phyloP scores from a whole-genome alignment of 192 early-diverging fungal species.

The Coemansia asiatica region DNA sequence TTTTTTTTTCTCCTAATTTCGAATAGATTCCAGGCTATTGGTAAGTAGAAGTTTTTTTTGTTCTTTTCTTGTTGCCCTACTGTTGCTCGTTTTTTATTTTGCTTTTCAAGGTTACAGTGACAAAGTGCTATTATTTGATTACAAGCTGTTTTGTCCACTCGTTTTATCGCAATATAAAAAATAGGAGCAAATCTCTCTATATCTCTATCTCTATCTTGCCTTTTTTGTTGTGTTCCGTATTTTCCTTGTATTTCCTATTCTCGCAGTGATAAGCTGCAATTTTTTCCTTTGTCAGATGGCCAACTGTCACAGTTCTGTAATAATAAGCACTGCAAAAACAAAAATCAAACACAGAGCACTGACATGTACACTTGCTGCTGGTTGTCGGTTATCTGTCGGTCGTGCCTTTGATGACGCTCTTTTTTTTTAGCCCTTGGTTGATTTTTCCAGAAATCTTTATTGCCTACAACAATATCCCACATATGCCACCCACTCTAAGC shows the following conservation, averaged over 20 bases:
- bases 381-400: neutral
- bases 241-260: neutral
- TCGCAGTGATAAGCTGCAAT: neutral
- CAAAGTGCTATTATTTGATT: too few species aligned
- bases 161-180: too few species aligned
- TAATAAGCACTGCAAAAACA: too few species aligned
- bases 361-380: neutral
- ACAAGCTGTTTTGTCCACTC: too few species aligned
- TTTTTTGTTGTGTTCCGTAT: neutral
- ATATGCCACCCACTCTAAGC: too few species aligned
- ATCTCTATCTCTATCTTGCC: neutral
- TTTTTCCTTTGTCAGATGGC: neutral
- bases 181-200: neutral
- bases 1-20: conserved; percentile 1
- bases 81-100: neutral
- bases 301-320: neutral
- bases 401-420: neutral
- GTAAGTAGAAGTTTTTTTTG: conserved; percentile 12
- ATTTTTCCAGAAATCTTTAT: neutral
- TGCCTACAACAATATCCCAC: neutral
- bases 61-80: neutral
- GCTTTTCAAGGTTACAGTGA: too few species aligned
- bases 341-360: neutral
- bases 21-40: conserved; percentile 15
- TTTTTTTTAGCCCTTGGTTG: neutral